Evolutionary conservation across 2,329 filamentous ascomycete genomes (phyloP), one percentile per base, ranked within the genome.

Genomic region (Massarina eburnea): DNA sequence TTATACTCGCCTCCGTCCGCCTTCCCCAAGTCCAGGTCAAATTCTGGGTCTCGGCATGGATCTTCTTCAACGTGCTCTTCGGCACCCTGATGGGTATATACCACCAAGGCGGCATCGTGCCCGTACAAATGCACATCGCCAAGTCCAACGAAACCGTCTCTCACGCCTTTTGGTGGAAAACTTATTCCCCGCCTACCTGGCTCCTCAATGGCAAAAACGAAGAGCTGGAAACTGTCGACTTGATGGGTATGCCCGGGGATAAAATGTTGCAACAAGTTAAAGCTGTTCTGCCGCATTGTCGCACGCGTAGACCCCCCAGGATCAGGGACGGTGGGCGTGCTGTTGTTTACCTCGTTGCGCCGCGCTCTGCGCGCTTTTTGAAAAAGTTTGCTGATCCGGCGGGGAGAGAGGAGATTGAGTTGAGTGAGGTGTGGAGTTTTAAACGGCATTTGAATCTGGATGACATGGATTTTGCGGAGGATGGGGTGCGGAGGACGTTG

Each of bases 131-230:
- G 1, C 89, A 89, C 63, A 77, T 92, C 61, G 86, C 83, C 60
- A 81, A 80, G 43, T 84, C 88, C 54, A 77, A 81, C 4, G 84
- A 66, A 17, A 56, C 86, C 52, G 82, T 86, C 8, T 84, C 83
- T 1, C 78, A 85, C 26, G 85, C 85, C 3, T 77, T 88, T 40
- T 92, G 88, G 88, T 92, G 88, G 88, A 91, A 91, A 67, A 91
- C 88, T 1, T 91, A 91, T 64, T 88, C 84, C 64, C 88, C 88
- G 15, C 88, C 88, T 0, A 85, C 86, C 27, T 92, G 88, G 87
- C 77, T 92, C 17, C 75, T 91, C 6, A 86, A 90, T 54, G 85
- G 86, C 43, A 88, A 87, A 68, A 90, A 88, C 54, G 80, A 84
- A 55, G 78, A 87, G 8, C 71, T 91, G n/a, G 77, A 73, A 22